Conservation (phyloP, 2,329 filamentous ascomycete species). For the Penicillium verrucosum region DNA sequence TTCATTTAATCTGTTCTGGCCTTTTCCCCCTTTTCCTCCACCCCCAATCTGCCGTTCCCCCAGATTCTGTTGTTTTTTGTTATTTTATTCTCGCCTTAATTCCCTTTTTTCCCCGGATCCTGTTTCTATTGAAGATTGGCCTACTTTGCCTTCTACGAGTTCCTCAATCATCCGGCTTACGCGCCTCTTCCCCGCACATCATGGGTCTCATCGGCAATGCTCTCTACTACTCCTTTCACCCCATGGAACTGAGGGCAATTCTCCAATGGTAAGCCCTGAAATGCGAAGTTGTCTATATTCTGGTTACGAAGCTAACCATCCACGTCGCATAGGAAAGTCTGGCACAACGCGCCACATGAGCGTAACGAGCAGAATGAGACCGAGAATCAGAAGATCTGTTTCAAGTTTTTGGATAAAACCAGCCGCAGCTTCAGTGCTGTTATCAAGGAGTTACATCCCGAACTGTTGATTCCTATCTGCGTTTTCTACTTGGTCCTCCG, state of each 20-base stretch:
- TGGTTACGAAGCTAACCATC: slow-evolving; percentile 9
- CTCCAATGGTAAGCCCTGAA: slow-evolving; percentile 73
- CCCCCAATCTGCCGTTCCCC: slow-evolving; percentile 8
- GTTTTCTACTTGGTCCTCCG: slow-evolving; percentile 92
- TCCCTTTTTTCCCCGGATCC: slow-evolving; percentile 8
- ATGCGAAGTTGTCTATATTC: slow-evolving; percentile 1
- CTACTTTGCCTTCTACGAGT: background rate
- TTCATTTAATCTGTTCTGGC: slow-evolving; percentile 14
- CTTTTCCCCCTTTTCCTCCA: slow-evolving; percentile 20
- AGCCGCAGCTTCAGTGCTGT: slow-evolving; percentile 91
- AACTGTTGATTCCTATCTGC: slow-evolving; percentile 82
- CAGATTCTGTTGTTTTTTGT: slow-evolving; percentile 5
- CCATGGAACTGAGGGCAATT: slow-evolving; percentile 73
- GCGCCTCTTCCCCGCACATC: slow-evolving; percentile 18
- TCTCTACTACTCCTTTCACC: slow-evolving; percentile 72
- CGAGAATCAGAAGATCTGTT: slow-evolving; percentile 73
- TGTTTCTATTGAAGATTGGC: background rate
- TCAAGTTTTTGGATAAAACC: slow-evolving; percentile 78
- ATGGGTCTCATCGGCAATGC: slow-evolving; percentile 50
- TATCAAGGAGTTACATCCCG: slow-evolving; percentile 92
- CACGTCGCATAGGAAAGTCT: slow-evolving; percentile 69
- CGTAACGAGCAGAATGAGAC: slow-evolving; percentile 75
- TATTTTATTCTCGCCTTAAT: slow-evolving; percentile 5
- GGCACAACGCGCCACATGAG: slow-evolving; percentile 90
- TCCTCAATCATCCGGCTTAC: background rate